These are phyloP conservation scores for Gymnopus androsaceus DNA, from an alignment of 1,284 basidiomycete species.

Conservation along the genomic window DNA sequence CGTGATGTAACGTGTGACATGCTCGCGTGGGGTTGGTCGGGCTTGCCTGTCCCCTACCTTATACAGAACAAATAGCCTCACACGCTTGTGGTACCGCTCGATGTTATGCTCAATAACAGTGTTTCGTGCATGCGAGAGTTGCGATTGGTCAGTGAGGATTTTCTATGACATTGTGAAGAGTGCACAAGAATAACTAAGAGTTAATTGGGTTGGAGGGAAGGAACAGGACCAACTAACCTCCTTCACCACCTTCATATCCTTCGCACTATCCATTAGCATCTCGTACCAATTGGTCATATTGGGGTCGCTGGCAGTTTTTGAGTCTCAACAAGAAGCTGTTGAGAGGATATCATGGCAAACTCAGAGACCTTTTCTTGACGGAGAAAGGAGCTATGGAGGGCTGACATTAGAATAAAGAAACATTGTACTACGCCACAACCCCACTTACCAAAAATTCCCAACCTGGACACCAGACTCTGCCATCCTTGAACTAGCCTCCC, in stretches of 20 bases:
- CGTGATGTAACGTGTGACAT: no score
- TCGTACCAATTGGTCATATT: conserved; percentile 84
- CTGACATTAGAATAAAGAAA: neutral
- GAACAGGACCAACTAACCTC: conserved; percentile 41
- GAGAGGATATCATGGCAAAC: conserved; percentile 90
- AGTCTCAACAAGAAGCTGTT: conserved; percentile 85
- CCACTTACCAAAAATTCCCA: conserved; percentile 84
- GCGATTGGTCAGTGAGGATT: conserved; percentile 55
- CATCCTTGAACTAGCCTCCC: conserved; percentile 71
- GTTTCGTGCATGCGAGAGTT: conserved; percentile 70
- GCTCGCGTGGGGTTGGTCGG: no score
- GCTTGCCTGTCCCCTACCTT: no score
- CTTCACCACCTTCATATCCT: conserved; percentile 54
- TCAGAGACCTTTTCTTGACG: conserved; percentile 97
- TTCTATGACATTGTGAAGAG: conserved; percentile 39
- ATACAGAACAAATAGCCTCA: no score
- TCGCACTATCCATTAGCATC: conserved; percentile 69
- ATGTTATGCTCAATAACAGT: conserved; percentile 79
- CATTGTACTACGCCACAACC: neutral
- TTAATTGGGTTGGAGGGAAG: neutral
- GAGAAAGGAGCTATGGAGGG: conserved; percentile 76
- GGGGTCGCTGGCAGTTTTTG: conserved; percentile 89
- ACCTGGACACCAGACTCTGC: conserved; percentile 86
- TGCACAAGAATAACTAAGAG: neutral
- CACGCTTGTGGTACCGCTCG: conserved; percentile 71